Conservation (phyloP, 1,284 basidiomycete genomes). For the Microstroma glucosiphilum region DNA sequence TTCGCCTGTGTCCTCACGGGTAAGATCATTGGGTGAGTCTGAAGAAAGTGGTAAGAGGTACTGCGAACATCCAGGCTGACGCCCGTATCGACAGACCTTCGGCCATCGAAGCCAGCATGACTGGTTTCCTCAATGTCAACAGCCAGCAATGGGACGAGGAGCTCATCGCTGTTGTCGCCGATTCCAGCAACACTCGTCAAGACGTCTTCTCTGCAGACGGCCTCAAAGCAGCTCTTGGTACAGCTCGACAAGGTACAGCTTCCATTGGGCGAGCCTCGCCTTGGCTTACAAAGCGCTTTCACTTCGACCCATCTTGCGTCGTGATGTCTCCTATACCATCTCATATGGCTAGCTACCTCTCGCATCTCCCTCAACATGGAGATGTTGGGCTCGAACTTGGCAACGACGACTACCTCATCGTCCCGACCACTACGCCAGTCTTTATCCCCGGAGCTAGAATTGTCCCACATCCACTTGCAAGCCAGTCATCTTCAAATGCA, state of each 20-base stretch:
- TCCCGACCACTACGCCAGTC: neutral
- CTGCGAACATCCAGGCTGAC: neutral
- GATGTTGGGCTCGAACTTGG: constrained; percentile 7
- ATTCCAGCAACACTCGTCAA: neutral
- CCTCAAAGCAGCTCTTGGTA: neutral
- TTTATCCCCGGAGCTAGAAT: neutral
- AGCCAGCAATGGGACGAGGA: neutral
- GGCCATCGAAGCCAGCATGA: neutral
- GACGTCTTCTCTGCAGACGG: neutral
- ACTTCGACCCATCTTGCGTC: neutral
- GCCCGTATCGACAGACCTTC: neutral
- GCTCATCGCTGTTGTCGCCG: neutral
- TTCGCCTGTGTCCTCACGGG: neutral
- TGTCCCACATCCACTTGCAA: neutral
- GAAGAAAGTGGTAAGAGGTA: neutral
- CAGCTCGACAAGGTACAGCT: neutral
- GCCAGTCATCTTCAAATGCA: neutral
- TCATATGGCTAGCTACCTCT: constrained; percentile 3
- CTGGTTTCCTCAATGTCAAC: neutral
- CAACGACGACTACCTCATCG: neutral
- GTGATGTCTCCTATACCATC: constrained; percentile 6
- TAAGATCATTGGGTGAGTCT: neutral
- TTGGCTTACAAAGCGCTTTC: neutral
- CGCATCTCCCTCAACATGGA: neutral
- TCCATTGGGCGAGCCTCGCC: neutral